These are phyloP conservation scores for Fusarium sambucinum DNA, from an alignment of 2,329 filamentous ascomycete species.

Conservation along the genomic window DNA sequence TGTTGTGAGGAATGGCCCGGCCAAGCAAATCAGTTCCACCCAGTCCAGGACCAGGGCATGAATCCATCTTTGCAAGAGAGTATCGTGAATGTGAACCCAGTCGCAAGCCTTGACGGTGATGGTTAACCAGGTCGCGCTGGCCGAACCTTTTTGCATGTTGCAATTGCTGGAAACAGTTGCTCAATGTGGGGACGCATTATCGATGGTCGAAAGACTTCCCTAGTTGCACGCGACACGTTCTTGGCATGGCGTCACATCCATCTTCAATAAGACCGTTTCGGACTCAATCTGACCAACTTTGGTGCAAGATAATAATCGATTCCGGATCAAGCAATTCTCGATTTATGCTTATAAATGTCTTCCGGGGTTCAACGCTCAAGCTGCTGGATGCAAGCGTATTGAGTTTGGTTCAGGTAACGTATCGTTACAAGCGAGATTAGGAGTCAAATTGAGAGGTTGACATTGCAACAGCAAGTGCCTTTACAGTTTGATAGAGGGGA, in stretches of 20 bases:
- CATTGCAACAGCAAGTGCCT: not conserved
- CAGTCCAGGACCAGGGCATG: not conserved
- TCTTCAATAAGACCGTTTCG: slow-evolving; percentile 21
- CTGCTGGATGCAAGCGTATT: not conserved
- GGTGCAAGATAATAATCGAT: slow-evolving; percentile 9
- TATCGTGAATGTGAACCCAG: not conserved
- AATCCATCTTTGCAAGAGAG: slow-evolving; percentile 2
- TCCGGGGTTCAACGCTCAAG: not conserved
- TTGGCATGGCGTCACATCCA: slow-evolving; percentile 27
- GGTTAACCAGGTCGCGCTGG: not conserved
- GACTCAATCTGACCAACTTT: slow-evolving; percentile 22
- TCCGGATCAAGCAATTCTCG: not conserved
- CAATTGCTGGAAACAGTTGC: not conserved
- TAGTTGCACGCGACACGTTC: slow-evolving; percentile 7
- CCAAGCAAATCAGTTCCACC: slow-evolving; percentile 39
- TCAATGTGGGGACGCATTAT: not conserved
- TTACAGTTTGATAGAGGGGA: not conserved
- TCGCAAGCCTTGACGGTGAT: not conserved
- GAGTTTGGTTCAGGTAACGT: not conserved
- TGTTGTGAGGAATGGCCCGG: slow-evolving; percentile 29
- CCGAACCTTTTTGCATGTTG: not conserved
- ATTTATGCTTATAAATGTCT: not conserved
- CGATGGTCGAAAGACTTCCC: slow-evolving; percentile 2
- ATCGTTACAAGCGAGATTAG: not conserved
- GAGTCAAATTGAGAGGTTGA: not conserved